Evolutionary conservation across 306 rosid species (phyloP).

Genomic region (Potentilla sterilis): DNA sequence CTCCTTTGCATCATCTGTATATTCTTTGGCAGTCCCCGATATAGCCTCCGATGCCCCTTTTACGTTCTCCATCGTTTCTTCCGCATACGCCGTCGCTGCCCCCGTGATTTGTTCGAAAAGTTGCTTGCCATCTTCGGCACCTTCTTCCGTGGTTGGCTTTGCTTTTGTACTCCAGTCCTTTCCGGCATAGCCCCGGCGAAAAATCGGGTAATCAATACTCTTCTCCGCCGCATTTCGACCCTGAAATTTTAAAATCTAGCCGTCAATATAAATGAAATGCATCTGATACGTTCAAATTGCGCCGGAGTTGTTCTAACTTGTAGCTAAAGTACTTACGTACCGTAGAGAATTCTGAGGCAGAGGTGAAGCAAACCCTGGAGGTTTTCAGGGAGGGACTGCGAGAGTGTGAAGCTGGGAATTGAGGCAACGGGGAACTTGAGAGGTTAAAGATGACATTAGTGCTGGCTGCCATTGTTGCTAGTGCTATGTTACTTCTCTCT

Average conservation of each 20-base stretch:
- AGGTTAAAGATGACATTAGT: constrained; percentile 45
- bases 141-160: constrained; percentile 24
- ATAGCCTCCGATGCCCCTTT: constrained; percentile 10
- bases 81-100: neutral
- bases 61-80: constrained; percentile 8
- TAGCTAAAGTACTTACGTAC: constrained; percentile 24
- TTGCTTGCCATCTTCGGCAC: constrained; percentile 16
- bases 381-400: constrained; percentile 32
- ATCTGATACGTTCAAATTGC: neutral
- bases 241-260: constrained; percentile 31
- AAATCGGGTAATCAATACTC: constrained; percentile 19
- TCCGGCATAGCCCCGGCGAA: constrained; percentile 21
- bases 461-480: constrained; percentile 45
- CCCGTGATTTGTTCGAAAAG: constrained; percentile 25
- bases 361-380: constrained; percentile 48
- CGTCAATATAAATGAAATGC: neutral
- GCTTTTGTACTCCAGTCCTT: constrained; percentile 21
- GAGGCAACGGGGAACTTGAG: constrained; percentile 39
- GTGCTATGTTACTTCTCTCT: neutral
- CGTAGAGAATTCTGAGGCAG: constrained; percentile 43
- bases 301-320: neutral
- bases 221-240: constrained; percentile 36
- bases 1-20: constrained; percentile 48
- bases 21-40: constrained; percentile 32
- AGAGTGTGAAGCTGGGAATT: constrained; percentile 24